These are phyloP conservation scores for Ceratobasidium sp. DNA, from an alignment of 1,284 basidiomycete genomes.

Conservation along the genomic window DNA sequence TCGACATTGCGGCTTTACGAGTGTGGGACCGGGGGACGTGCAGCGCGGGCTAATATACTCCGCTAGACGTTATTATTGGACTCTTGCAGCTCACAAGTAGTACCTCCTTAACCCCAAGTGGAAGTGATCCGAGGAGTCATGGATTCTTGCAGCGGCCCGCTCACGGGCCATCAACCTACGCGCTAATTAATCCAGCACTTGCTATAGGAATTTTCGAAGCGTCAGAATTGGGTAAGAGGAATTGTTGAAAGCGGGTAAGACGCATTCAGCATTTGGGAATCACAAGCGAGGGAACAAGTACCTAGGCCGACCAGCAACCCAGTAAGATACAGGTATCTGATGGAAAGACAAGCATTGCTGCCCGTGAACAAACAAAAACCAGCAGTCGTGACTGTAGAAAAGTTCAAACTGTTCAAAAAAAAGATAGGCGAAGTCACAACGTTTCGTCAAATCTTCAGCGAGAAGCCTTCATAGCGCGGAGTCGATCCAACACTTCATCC, in stretches of 20 bases:
- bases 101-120: neutral
- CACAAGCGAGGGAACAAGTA: constrained; percentile 2
- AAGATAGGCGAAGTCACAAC: constrained; percentile 7
- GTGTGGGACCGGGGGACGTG: neutral
- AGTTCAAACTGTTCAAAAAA: constrained; percentile 4
- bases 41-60: neutral
- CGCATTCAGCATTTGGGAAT: neutral
- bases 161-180: neutral
- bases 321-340: constrained; percentile 6
- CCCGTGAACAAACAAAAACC: constrained; percentile 1
- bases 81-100: neutral
- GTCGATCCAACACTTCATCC: constrained; percentile 38
- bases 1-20: neutral
- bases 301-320: constrained; percentile 30
- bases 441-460: constrained; percentile 10
- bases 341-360: neutral
- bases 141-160: constrained; percentile 29
- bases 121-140: constrained; percentile 3
- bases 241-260: neutral
- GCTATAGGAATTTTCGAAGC: too few species aligned
- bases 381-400: neutral
- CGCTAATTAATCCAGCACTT: neutral
- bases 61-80: constrained; percentile 13
- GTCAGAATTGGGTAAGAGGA: neutral
- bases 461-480: constrained; percentile 33